Evolutionary conservation across 2,329 filamentous ascomycete species (phyloP), one percentile per base, ranked within the genome.

Genomic region (Xylaria sp.): DNA sequence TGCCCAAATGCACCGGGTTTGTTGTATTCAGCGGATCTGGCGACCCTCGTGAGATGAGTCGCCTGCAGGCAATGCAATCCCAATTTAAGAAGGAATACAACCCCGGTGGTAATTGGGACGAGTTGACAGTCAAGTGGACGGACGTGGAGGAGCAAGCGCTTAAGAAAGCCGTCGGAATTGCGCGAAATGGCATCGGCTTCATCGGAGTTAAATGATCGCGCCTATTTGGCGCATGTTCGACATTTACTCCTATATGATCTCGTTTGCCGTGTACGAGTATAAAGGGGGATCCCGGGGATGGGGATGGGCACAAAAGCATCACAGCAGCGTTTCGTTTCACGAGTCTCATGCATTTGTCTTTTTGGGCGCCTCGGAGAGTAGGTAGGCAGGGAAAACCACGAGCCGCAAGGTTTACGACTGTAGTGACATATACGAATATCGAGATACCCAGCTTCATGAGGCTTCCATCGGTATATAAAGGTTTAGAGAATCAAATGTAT

Each of bases 81-180:
- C 85, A 87, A 77, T 90, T 87, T 82, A 87, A 86, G 76, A 85
- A 84, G 73, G 89, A 92, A 78, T 91, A 89, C 77, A 88, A 89
- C 77, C 86, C 86, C 0, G 86, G 87, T 13, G 86, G 83, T 71
- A 90, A 90, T 73, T 92, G 89, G 89, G 88, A 92, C 77, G 80
- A 90, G 70, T 80, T 92, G 42, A 88, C 84, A 73, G 88, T 92
- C 66, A 85, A 88, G 78, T 92, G 90, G 90, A 91, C 89, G 10
- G 89, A 91, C 74, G 81, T 78, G 0, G 90, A 92, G 78, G 87
- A 90, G 54, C 88, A 91, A 80, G 86, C 84, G 44, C 80, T 92
- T 72, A 86, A 83, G 74, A 83, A 80, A 74, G 89, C 89, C 0
- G 86, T 86, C 20, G 81, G 81, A 61, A 81, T 81, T 56, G 89